Base-by-base conservation (phyloP, 805 yeast species). In the Candida railenensis region DNA sequence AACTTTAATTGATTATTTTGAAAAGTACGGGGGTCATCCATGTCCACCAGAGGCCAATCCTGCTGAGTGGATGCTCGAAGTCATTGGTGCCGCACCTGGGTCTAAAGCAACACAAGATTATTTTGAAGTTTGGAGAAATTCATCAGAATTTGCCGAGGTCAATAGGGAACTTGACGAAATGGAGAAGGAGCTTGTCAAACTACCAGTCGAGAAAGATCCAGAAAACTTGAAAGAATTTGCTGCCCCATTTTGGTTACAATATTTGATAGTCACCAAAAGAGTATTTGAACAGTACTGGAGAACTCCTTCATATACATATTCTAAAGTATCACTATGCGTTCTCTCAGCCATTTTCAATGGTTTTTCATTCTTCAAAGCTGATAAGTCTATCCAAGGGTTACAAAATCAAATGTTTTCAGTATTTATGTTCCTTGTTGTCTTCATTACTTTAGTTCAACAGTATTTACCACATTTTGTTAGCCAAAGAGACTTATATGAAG, bases 11-110 rank as follows among this genome's bases (percentile, higher is more conserved):
- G 65, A 77, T 43, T 85, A 85, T 59, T 85, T 86, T 56, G 89
- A 85, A 62, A 60, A 62, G 3, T 64, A 84, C 52, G 90, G 89
- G 45, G 80, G 90, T 37, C 77, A 74, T 21, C 69, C 71, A 46
- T 86, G 91, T 68, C 90, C 91, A 18, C 67, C 73, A 4, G 73
- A 74, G 37, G 89, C 88, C 3, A 87, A 87, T 53, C 94, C 92
- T 28, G 92, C 91, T 70, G 44, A 65, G 47, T 59, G 65, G 65
- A 58, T 59, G 64, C 53, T 61, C 47, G 55, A 51, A 39, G 58
- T 59, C 18, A 55, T 61, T 48, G 66, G 65, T 12, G 65, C 66
- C 14, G 66, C 65, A 12, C 66, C 65, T 2, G 66, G 66, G 14
- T 57, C 65, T 4, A 56, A 49, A 45, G 65, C 65, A 1, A 52